phyloP scores from a whole-genome alignment of 1,284 basidiomycete genomes.

The Trametes sp. region DNA sequence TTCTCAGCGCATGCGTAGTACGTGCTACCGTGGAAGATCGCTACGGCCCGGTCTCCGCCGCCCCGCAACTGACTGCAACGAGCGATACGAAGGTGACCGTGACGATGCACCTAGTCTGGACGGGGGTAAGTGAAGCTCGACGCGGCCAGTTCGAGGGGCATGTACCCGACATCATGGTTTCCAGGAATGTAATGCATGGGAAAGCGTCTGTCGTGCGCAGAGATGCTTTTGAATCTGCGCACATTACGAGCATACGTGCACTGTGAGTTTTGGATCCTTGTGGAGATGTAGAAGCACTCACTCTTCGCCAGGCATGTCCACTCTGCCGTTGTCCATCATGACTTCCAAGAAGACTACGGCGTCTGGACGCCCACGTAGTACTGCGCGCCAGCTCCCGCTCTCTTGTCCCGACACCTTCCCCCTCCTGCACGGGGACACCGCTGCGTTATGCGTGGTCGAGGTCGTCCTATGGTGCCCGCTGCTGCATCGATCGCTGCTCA shows the following conservation, averaged over 20 bases:
- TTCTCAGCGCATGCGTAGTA: too few species aligned
- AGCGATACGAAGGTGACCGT: conserved; percentile 44
- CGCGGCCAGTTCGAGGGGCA: too few species aligned
- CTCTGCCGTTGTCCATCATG: conserved; percentile 85
- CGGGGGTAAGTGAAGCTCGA: too few species aligned
- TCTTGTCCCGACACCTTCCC: too few species aligned
- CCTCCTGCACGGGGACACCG: too few species aligned
- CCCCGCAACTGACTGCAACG: too few species aligned
- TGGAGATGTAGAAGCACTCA: conserved; percentile 51
- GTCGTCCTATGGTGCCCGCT: too few species aligned
- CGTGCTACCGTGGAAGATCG: too few species aligned
- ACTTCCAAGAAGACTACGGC: conserved; percentile 87
- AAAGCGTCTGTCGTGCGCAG: conserved; percentile 47
- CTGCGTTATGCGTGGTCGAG: too few species aligned
- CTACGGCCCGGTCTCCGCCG: too few species aligned
- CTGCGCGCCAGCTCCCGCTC: conserved; percentile 82
- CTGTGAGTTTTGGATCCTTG: background rate
- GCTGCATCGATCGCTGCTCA: too few species aligned
- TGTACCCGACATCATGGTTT: conserved; percentile 86
- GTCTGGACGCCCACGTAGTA: conserved; percentile 70
- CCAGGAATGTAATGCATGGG: conserved; percentile 81
- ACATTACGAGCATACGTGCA: conserved; percentile 74
- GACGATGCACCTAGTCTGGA: conserved; percentile 66
- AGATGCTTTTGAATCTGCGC: conserved; percentile 73
- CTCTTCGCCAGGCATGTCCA: conserved; percentile 71